Evolutionary conservation across 2,329 filamentous ascomycete species (phyloP).

Genomic region (Neopestalotiopsis sp.): DNA sequence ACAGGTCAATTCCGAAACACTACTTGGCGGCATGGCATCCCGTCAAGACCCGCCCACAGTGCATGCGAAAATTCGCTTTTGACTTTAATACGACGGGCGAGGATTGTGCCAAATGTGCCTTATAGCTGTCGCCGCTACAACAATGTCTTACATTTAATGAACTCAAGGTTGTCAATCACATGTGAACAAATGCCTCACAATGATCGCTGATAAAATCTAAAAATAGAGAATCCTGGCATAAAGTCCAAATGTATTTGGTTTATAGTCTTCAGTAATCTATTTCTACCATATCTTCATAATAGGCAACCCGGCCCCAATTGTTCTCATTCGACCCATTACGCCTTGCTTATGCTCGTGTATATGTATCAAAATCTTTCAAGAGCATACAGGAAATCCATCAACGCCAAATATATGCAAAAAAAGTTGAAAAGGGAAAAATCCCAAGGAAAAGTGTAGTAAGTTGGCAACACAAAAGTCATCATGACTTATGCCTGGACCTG

Average conservation of each 20-base stretch:
- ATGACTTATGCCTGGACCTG: conserved; percentile 18
- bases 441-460: not conserved
- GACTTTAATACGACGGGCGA: too few relatives aligned
- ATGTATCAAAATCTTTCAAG: not conserved
- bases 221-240: not conserved
- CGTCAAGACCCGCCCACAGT: too few relatives aligned
- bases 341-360: not conserved
- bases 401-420: not conserved
- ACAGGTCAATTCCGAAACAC: not conserved
- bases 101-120: too few relatives aligned
- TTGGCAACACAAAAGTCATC: not conserved
- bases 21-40: not conserved
- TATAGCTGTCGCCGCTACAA: too few relatives aligned
- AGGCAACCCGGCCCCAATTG: not conserved
- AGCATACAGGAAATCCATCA: not conserved
- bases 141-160: too few relatives aligned
- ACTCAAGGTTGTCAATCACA: too few relatives aligned
- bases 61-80: too few relatives aligned
- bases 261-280: not conserved
- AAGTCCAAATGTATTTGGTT: not conserved
- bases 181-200: not conserved
- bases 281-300: not conserved
- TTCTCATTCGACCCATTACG: not conserved
- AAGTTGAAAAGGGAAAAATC: not conserved
- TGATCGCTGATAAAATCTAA: not conserved